Evolutionary conservation across 345 rosid species (phyloP), one percentile per base, ranked within the genome.

Genomic region (Luvunga scandens): DNA sequence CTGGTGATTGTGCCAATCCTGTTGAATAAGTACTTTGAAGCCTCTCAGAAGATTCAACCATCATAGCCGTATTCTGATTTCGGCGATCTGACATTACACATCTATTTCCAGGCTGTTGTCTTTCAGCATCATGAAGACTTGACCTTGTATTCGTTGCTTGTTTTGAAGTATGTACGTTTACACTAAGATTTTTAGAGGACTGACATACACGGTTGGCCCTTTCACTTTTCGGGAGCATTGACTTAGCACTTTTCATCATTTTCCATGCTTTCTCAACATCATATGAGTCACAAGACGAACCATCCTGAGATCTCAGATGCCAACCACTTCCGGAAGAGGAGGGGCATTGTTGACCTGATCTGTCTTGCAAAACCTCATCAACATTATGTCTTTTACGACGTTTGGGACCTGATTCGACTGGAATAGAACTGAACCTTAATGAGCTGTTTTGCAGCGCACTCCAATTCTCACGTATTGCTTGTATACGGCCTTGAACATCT

Each of bases 261-360:
- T 88, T 88, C 92, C 92, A 89, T 38, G 93, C 94, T 78, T 86
- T 87, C 56, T 82, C 62, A 67, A 84, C 69, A 80, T 84, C 85
- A n/a, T 62, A 10, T 24, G 78, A 71, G 9, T 39, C 71, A 4
- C 59, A 42, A 25, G 22, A 63, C 16, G 33, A 45, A 67, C 72
- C 71, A 77, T 69, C 74, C n/a, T 31, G 76, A 60, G 71, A 65
- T 55, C 69, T 79, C 22, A 66, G 36, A 36, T 77, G 77, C 64
- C 69, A 69, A 76, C 36, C 72, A 75, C 42, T 61, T 27, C 56
- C 34, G 7, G 87, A 86, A 71, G 83, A 65, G 25, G 75, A 77
- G 50, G 79, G 27, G 34, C 72, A 71, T 31, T 66, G 66, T 50
- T 57, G 81, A 75, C 53, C 80, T 34, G 82, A 79, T 30, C 69